Evolutionary conservation across 805 yeast genomes (phyloP).

Genomic region (Candida cerambycidarum): DNA sequence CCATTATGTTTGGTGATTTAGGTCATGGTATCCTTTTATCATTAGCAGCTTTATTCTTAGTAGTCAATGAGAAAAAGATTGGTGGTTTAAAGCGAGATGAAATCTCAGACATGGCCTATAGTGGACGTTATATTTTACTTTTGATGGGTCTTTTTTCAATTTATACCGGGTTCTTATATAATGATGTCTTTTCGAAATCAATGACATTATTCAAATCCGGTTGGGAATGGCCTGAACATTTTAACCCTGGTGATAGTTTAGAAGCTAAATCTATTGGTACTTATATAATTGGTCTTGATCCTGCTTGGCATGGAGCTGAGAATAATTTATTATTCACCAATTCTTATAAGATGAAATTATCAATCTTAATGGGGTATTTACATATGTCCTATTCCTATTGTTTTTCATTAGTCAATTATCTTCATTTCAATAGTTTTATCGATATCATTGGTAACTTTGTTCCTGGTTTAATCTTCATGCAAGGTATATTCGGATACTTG

Average conservation of each 20-base stretch:
- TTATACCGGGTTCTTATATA: constrained; percentile 92
- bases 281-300: constrained; percentile 86
- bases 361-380: constrained; percentile 88
- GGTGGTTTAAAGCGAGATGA: constrained; percentile 78
- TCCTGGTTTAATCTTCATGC: constrained; percentile 94
- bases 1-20: constrained; percentile 97
- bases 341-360: constrained; percentile 96
- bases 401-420: constrained; percentile 81
- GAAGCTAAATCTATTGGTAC: constrained; percentile 65
- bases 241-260: constrained; percentile 67
- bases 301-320: constrained; percentile 97
- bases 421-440: constrained; percentile 64
- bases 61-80: constrained; percentile 70
- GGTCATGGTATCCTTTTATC: constrained; percentile 92
- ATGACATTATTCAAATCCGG: constrained; percentile 87
- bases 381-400: constrained; percentile 92
- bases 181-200: constrained; percentile 89
- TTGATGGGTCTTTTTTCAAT: constrained; percentile 94
- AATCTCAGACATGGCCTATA: constrained; percentile 93
- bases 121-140: constrained; percentile 86
- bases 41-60: constrained; percentile 68
- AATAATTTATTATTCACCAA: constrained; percentile 86
- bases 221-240: constrained; percentile 87
- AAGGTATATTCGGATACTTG: constrained; percentile 91
- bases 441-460: constrained; percentile 91